Evolutionary conservation across 2,329 filamentous ascomycete genomes (phyloP), one percentile per base, ranked within the genome.

Genomic region (Colletotrichum somersetense): DNA sequence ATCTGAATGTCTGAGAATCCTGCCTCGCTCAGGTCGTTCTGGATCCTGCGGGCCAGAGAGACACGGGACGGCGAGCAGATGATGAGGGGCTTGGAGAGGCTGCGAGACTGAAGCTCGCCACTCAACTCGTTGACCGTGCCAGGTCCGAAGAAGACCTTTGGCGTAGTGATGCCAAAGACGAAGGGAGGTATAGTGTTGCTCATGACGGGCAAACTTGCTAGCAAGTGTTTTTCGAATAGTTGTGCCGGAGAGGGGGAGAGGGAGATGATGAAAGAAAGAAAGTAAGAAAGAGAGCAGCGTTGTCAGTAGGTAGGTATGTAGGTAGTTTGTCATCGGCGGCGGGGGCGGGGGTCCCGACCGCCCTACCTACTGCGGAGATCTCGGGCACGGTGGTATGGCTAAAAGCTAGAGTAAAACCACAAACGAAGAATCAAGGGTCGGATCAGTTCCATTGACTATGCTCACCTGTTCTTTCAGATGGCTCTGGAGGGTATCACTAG

Each of bases 31-130:
- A 73, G 44, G 7, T 80, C 77, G 20, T 76, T 71, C 67, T 79
- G 79, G 16, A 84, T 79, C 11, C 74, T 78, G 30, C 74, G 75
- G 7, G 82, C 81, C 14, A 83, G 76, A 10, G 76, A 72, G n/a
- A 79, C 75, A 50, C 82, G 80, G 3, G 82, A 84, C 7, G 82
- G 81, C 20, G 81, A 83, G 38, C 77, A 80, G 38, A 84, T 78
- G 56, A 84, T 80, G 66, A 84, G 78, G 0, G 82, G 82, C 14
- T 76, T 76, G 5, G 78, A 75, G 10, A 82, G 73, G 23, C 75
- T 75, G 14, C 83, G 75, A 2, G 76, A 77, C 38, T 75, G 77
- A 8, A 84, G 75, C 69, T 84, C 82, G 16, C 74, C 74, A 6
- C 82, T 76, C 7, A 84, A 75, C 6, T 77, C 78, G 23, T 75